phyloP scores from a whole-genome alignment of 495 filamentous ascomycete species.

The Physcia stellaris region DNA sequence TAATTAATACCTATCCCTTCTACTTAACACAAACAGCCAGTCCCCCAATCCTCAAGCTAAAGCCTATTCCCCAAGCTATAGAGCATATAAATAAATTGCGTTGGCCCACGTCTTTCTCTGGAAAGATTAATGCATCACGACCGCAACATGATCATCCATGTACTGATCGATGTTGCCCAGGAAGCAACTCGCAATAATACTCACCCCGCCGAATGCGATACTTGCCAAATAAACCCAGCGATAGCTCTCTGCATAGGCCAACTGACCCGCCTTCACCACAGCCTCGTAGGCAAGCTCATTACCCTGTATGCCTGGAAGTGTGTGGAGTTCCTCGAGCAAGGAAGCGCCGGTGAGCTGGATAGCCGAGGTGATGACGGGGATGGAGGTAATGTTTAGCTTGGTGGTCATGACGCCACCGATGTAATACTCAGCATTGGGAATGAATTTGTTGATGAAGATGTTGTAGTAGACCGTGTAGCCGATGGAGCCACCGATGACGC shows the following conservation, averaged over 20 bases:
- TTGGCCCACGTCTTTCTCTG: too few relatives aligned
- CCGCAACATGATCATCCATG: slow-evolving; percentile 57
- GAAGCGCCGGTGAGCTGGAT: slow-evolving; percentile 44
- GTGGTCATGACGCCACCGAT: slow-evolving; percentile 40
- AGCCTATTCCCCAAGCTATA: too few relatives aligned
- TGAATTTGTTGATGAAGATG: slow-evolving; percentile 54
- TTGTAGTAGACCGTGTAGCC: slow-evolving; percentile 69
- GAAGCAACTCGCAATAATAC: slow-evolving; percentile 49
- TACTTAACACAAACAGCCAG: too few relatives aligned
- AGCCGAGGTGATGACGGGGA: slow-evolving; percentile 21
- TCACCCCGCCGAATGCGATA: slow-evolving; percentile 50
- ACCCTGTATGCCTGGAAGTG: slow-evolving; percentile 42
- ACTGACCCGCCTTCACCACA: slow-evolving; percentile 47
- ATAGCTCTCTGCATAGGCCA: slow-evolving; percentile 49
- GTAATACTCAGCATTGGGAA: slow-evolving; percentile 33
- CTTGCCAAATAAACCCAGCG: slow-evolving; percentile 55
- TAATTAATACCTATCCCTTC: too few relatives aligned
- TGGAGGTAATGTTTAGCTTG: slow-evolving; percentile 39
- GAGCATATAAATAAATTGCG: too few relatives aligned
- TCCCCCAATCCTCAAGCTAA: too few relatives aligned
- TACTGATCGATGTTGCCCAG: slow-evolving; percentile 51
- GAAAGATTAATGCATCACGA: slow-evolving; percentile 43
- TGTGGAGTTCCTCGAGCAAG: slow-evolving; percentile 35
- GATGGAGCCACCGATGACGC: slow-evolving; percentile 55
- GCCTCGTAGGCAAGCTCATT: slow-evolving; percentile 39